Evolutionary conservation across 345 rosid genomes (phyloP).

Genomic region (Moricandia arvensis): DNA sequence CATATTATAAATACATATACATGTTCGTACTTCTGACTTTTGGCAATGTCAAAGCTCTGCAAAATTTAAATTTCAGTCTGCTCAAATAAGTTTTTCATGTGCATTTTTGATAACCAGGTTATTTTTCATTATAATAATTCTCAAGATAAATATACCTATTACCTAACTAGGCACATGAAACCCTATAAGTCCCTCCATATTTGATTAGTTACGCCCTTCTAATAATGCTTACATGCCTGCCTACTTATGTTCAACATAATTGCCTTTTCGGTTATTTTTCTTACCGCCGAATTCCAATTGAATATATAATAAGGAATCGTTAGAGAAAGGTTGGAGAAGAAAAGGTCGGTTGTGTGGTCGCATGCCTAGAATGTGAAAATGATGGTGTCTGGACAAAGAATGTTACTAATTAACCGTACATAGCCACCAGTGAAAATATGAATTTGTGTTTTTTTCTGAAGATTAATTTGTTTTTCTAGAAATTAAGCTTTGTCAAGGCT

Average conservation of each 20-base stretch:
- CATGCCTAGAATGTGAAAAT: not conserved
- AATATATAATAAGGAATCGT: not conserved
- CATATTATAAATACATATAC: not conserved
- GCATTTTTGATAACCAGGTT: not conserved
- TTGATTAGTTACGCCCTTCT: not conserved
- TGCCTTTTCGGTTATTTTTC: not conserved
- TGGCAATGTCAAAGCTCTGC: constrained; percentile 16
- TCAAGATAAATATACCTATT: not conserved
- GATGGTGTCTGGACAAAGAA: constrained; percentile 1
- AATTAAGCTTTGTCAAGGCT: too few species aligned
- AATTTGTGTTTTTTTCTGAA: not conserved
- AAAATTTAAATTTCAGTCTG: constrained; percentile 4
- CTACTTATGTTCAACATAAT: not conserved
- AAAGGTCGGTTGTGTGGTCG: not conserved
- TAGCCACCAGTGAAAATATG: not conserved
- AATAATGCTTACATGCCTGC: constrained; percentile 11
- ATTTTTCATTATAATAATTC: not conserved
- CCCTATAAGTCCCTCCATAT: constrained; percentile 25
- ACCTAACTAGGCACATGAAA: constrained; percentile 4
- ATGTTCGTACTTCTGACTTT: constrained; percentile 1
- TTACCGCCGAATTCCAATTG: not conserved
- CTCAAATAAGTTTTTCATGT: constrained; percentile 17
- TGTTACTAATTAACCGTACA: not conserved
- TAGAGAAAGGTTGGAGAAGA: not conserved
- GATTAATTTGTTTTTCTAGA: too few species aligned